Evolutionary conservation across 148 eudicot genomes (phyloP), one percentile per base, ranked within the genome.

Genomic region (Mesembryanthemum crystallinum): DNA sequence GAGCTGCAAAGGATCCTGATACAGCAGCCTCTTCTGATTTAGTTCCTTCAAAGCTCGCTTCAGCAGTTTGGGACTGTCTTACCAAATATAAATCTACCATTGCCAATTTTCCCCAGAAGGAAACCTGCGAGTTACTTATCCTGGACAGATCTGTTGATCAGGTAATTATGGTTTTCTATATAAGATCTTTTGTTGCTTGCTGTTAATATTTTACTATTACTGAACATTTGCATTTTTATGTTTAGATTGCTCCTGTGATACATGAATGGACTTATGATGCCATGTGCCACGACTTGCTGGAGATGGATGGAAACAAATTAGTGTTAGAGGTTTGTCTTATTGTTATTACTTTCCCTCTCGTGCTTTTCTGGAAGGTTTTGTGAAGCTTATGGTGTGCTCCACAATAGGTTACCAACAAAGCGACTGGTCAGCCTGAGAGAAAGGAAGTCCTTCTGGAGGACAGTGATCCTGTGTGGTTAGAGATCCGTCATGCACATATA

Each of bases 221-320:
- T 57, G 17, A 76, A 17, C 67, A 64, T 69, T 73, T 71, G 35
- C 21, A 73, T n/a, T 72, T 76, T 42, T 33, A 54, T 73, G 14
- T 83, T 49, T 76, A 95, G 99, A 89, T 95, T 83, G 98, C 99
- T 82, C 99, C 99, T 9, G 83, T 95, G 69, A 95, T 95, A 80
- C 99, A 95, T 81, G 99, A 95, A 83, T 95, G 99, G 99, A 92
- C 98, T 28, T 95, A 95, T 71, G 99, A 92, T 85, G 97, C 99
- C 64, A 95, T 95, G 98, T 92, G 98, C 72, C 99, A 92, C 72
- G 99, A 95, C 80, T 86, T 95, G 72, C 88, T 95, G 47, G 96
- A 92, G 66, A 82, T 92, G 90, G 89, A 92, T 35, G 99, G 99
- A 75, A 92, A 95, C 83, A 95, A 92, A 91, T 87, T 86, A 80